Base-by-base conservation (phyloP, 164 flowering plant species). In the Piper longum region DNA sequence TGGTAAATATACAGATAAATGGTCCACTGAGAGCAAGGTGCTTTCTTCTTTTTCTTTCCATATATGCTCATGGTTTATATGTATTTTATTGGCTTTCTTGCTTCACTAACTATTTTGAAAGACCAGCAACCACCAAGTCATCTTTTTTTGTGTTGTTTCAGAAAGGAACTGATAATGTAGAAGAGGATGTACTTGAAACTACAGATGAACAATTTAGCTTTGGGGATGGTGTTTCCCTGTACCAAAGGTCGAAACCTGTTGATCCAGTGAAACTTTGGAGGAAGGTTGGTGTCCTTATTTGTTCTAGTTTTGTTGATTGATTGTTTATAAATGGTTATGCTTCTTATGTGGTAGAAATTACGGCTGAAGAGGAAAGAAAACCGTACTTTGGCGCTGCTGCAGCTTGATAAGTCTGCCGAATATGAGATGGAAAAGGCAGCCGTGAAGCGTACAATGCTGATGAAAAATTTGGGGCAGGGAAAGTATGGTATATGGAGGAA, bases 401-500 rank as follows among this genome's bases (percentile, higher is more conserved):
- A 60, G 60, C 77, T 70, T 67, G 84, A 82, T 72, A 73, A 80
- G 59, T 83, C 82, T 42, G 67, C 66, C 55, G 89, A 85, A 39
- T 70, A 64, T 43, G 72, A 70, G 63, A 77, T 81, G 73, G 76
- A 76, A 72, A 75, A 42, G 64, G 85, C 85, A 54, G 92, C 92
- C 60, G 77, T 87, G 66, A 80, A 79, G 71, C 77, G 80, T 26
- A 76, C 90, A 48, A 69, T 68, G 73, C 72, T 66, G 48, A 60
- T 84, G 45, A 83, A 89, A 59, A 80, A 81, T 56, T 69, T 77
- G 13, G 65, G 66, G 66, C 75, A 65, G 70, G 90, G 88, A 57
- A 91, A 82, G 72, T 91, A 87, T 70, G 81, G 88, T 64, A 84
- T 89, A 77, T 91, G 98, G 98, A 83, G 91, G 77, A 81, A 72